A percentile compares a stretch with the other conserved stretches of the same genome.
Conservation (phyloP, 768 basidiomycete species). For the Boletus insuetus region DNA sequence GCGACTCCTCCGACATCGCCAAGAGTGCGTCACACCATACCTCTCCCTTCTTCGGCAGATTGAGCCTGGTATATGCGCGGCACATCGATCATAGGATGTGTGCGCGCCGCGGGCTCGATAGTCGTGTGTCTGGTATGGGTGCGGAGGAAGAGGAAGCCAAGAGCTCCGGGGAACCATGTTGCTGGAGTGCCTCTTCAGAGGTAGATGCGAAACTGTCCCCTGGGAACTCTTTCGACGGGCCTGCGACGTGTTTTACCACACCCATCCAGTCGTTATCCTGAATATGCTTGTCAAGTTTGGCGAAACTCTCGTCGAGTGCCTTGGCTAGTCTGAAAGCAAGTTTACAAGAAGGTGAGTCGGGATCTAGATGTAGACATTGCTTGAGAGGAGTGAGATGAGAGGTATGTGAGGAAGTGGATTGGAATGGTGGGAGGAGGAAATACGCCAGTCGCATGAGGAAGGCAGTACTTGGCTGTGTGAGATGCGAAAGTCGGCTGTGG, state of each 20-base stretch:
- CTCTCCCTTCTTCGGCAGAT: conserved; percentile 50
- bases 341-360: conserved; percentile 84
- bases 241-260: conserved; percentile 59
- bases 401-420: conserved; percentile 35
- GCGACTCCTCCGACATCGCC: conserved; percentile 43
- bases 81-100: conserved; percentile 66
- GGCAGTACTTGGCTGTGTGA: conserved; percentile 58
- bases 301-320: conserved; percentile 69
- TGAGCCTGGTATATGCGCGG: conserved; percentile 68
- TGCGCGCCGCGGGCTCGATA: conserved; percentile 57
- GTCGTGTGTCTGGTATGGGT: conserved; percentile 49
- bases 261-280: conserved; percentile 66
- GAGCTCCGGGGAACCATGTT: conserved; percentile 44
- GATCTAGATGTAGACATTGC: conserved; percentile 91
- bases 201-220: conserved; percentile 53
- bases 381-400: conserved; percentile 74
- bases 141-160: conserved; percentile 23
- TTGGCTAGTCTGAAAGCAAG: conserved; percentile 75
- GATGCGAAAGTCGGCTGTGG: conserved; percentile 67
- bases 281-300: conserved; percentile 62
- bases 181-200: conserved; percentile 65
- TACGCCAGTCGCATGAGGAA: conserved; percentile 70
- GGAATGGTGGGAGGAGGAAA: conserved; percentile 65
- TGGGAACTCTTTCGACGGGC: conserved; percentile 35
- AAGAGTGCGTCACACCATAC: conserved; percentile 73